Conservation (phyloP, 257 asterid species). For the Solanum medicagineum region DNA sequence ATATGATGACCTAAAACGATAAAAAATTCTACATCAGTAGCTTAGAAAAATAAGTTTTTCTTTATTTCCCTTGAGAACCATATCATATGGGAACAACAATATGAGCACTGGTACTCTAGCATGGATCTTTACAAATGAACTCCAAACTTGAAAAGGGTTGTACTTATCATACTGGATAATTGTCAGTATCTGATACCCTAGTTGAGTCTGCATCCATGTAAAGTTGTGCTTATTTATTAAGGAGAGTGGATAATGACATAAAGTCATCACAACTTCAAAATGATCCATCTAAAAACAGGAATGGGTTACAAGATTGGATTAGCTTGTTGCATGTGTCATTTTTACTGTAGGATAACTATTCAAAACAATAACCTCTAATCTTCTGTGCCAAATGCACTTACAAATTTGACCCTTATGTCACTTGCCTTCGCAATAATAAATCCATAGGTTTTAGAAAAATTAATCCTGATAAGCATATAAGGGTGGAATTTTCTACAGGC, state of each 20-base stretch:
- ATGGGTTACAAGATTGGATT: background rate
- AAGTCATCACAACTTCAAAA: background rate
- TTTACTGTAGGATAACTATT: background rate
- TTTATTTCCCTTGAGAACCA: background rate
- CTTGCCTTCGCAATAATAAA: background rate
- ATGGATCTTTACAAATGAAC: background rate
- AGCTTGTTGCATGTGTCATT: background rate
- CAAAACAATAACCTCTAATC: background rate
- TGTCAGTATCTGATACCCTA: background rate
- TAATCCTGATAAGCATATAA: background rate
- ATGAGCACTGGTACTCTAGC: background rate
- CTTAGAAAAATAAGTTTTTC: background rate
- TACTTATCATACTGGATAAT: background rate
- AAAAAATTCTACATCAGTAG: background rate
- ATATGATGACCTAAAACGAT: background rate
- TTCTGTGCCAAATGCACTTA: background rate
- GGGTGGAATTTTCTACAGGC: background rate
- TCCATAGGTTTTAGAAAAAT: background rate
- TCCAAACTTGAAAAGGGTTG: background rate
- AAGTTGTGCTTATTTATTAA: background rate
- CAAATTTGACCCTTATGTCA: background rate
- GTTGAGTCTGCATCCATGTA: background rate
- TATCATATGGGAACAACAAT: background rate
- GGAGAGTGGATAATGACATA: background rate
- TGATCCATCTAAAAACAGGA: background rate